Conservation (phyloP, 2,329 filamentous ascomycete genomes). For the Fusarium sp. region DNA sequence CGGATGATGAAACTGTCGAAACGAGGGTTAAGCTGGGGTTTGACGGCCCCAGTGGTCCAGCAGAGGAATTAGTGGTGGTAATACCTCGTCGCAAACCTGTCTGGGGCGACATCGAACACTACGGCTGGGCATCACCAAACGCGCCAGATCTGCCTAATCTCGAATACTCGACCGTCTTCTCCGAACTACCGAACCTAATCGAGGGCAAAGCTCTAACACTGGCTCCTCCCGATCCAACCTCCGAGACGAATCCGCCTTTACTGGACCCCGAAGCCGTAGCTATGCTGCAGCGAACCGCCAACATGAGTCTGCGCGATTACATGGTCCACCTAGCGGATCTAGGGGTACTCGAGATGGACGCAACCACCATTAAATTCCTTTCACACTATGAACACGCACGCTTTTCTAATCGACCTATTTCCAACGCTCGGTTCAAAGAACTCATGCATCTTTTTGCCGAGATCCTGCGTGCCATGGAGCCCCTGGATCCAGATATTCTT, state of each 20-base stretch:
- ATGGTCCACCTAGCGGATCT: slow-evolving; percentile 78
- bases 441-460: slow-evolving; percentile 90
- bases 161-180: slow-evolving; percentile 86
- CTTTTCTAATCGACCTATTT: slow-evolving; percentile 80
- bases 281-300: slow-evolving; percentile 77
- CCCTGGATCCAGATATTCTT: slow-evolving; percentile 70
- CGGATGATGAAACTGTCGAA: slow-evolving; percentile 36
- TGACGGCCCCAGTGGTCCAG: slow-evolving; percentile 56
- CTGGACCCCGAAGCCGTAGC: slow-evolving; percentile 79
- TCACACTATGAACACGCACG: slow-evolving; percentile 85
- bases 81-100: slow-evolving; percentile 67
- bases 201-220: slow-evolving; percentile 94
- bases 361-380: slow-evolving; percentile 75
- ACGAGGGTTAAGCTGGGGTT: slow-evolving; percentile 43
- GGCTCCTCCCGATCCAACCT: slow-evolving; percentile 70
- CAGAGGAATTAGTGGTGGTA: slow-evolving; percentile 59
- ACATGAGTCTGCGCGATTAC: slow-evolving; percentile 86
- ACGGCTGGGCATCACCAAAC: slow-evolving; percentile 88
- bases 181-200: slow-evolving; percentile 89
- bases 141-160: slow-evolving; percentile 82
- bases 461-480: slow-evolving; percentile 81
- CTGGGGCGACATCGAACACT: slow-evolving; percentile 89
- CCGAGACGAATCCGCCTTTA: slow-evolving; percentile 57
- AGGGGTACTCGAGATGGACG: slow-evolving; percentile 67
- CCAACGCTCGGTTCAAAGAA: slow-evolving; percentile 78